A percentile compares a stretch with the other conserved stretches of the same genome.
Conservation (phyloP, 2,329 filamentous ascomycete genomes). For the Drechmeria coniospora region DNA sequence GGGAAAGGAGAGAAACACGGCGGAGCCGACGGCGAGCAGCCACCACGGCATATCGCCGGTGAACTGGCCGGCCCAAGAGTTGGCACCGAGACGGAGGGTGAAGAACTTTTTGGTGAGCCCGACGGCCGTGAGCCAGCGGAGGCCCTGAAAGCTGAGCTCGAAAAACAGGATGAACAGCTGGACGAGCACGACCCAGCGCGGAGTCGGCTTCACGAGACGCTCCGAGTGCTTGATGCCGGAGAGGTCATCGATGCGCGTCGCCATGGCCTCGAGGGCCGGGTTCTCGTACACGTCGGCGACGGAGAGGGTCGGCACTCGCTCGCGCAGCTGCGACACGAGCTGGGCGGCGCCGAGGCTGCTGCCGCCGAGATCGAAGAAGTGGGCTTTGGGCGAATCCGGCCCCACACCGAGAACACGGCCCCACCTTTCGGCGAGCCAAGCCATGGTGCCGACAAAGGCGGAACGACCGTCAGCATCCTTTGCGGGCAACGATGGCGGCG, state of each 20-base stretch:
- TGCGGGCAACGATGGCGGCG: no score
- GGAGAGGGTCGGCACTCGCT: conserved; percentile 7
- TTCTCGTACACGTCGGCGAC: conserved; percentile 9
- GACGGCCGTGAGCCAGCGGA: no score
- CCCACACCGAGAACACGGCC: conserved; percentile 7
- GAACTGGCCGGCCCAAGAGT: no score
- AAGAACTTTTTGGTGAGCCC: no score
- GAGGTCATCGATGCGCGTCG: conserved; percentile 6
- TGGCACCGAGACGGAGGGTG: no score
- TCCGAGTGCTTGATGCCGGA: conserved; percentile 3
- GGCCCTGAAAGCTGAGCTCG: no score
- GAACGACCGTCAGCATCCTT: no score
- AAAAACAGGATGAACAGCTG: conserved; percentile 5
- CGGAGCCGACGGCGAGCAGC: no score
- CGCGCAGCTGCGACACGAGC: conserved; percentile 8
- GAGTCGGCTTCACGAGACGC: conserved; percentile 7
- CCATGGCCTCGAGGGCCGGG: conserved; percentile 6
- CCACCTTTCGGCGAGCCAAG: conserved; percentile 9
- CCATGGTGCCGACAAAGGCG: conserved; percentile 7
- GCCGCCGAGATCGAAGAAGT: conserved; percentile 10
- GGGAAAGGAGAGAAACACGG: conserved; percentile 5
- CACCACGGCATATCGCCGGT: no score
- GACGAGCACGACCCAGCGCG: conserved; percentile 6
- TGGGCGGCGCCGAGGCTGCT: conserved; percentile 9
- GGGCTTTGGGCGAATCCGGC: conserved; percentile 3